phyloP scores from a whole-genome alignment of 768 basidiomycete genomes.

The Filobasidium floriforme region DNA sequence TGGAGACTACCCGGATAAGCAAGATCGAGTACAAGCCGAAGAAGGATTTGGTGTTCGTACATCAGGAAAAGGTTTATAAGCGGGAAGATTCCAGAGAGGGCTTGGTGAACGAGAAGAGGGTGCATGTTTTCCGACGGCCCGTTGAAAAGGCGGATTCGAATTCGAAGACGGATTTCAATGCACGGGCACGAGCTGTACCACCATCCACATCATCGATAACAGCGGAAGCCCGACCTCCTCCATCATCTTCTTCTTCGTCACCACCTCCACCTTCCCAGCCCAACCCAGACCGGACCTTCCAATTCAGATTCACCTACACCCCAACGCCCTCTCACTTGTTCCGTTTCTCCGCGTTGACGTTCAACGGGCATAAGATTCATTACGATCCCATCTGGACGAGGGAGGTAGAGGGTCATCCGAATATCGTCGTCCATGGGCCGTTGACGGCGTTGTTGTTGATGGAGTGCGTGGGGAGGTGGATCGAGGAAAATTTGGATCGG shows the following conservation, averaged over 20 bases:
- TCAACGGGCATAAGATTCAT: slow-evolving; percentile 79
- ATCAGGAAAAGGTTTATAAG: slow-evolving; percentile 26
- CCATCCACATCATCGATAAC: neutral
- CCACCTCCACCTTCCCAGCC: neutral
- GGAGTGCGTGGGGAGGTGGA: slow-evolving; percentile 28
- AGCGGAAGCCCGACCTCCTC: neutral
- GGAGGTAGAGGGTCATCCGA: slow-evolving; percentile 60
- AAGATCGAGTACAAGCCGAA: slow-evolving; percentile 28
- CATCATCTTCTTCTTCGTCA: neutral
- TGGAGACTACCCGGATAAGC: slow-evolving; percentile 25
- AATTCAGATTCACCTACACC: slow-evolving; percentile 58
- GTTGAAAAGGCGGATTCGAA: neutral
- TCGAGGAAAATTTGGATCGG: neutral
- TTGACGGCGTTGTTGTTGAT: slow-evolving; percentile 65
- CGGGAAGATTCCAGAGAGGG: slow-evolving; percentile 8
- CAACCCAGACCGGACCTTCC: slow-evolving; percentile 49
- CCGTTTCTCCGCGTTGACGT: slow-evolving; percentile 76
- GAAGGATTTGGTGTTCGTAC: slow-evolving; percentile 36
- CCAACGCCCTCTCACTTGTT: slow-evolving; percentile 69
- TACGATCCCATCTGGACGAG: slow-evolving; percentile 68
- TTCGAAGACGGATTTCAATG: no score
- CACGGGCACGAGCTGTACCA: no score
- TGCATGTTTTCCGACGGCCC: slow-evolving; percentile 35
- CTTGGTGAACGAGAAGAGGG: slow-evolving; percentile 34
- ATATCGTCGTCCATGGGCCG: slow-evolving; percentile 67